Evolutionary conservation across 2,329 filamentous ascomycete species (phyloP).

Genomic region (Calonectria pseudoreteaudii): DNA sequence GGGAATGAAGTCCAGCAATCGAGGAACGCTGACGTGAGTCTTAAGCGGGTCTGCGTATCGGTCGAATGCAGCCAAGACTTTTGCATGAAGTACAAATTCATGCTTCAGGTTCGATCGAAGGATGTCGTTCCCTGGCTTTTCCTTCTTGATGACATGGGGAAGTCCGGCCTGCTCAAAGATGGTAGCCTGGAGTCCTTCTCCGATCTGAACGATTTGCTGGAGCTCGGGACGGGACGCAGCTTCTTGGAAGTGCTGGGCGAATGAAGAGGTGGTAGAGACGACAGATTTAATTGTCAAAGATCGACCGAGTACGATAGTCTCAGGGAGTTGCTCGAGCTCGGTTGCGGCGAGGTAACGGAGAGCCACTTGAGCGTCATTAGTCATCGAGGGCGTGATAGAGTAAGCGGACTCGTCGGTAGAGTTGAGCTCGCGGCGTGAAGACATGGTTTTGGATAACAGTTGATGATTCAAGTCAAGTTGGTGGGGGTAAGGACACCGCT

Average conservation of each 20-base stretch:
- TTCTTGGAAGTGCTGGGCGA: background rate
- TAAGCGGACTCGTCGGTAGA: background rate
- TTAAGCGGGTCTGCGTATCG: background rate
- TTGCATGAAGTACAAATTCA: slow-evolving; percentile 20
- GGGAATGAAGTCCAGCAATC: slow-evolving; percentile 5
- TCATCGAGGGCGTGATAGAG: background rate
- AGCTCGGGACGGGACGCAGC: background rate
- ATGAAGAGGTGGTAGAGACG: background rate
- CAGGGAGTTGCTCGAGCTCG: background rate
- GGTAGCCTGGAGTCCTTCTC: slow-evolving; percentile 29
- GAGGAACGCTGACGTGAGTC: background rate
- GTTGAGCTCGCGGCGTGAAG: background rate
- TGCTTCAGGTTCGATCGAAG: slow-evolving; percentile 14
- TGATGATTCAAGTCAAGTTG: no score
- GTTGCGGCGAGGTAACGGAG: background rate
- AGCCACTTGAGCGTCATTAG: background rate
- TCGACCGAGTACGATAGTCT: background rate
- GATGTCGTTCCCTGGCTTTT: slow-evolving; percentile 28
- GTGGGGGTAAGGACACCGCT: no score
- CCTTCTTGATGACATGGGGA: slow-evolving; percentile 27
- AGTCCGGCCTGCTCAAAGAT: slow-evolving; percentile 32
- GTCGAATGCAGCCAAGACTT: slow-evolving; percentile 16
- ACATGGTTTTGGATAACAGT: background rate
- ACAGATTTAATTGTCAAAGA: background rate
- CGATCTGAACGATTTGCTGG: slow-evolving; percentile 35